Evolutionary conservation across 2,329 filamentous ascomycete genomes (phyloP), one percentile per base, ranked within the genome.

Genomic region (Septoria petroselini): DNA sequence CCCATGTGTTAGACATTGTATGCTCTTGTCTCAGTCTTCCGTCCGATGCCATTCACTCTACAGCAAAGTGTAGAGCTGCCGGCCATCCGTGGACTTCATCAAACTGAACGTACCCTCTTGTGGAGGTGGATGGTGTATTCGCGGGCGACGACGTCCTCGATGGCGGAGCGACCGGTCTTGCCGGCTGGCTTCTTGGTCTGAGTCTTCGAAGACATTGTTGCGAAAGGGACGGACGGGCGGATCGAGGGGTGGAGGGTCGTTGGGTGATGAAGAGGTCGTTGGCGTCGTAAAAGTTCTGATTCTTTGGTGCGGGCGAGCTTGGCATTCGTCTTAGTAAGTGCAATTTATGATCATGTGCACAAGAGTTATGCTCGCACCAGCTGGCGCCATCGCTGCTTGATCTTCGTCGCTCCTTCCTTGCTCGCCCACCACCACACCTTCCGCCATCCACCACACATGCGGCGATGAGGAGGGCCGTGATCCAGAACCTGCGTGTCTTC

Each of bases 51-150:
- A 50, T 48, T 30, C 23, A 18, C 43, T 30, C 35, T 25, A n/a
- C 23, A 41, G 29, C 33, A 33, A 23, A 47, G 41, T 50, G 33
- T 11, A 23, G 15, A 31, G 33, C 12, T 39, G 19, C 39, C 38
- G 75, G 60, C 73, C 78, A 72, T 78, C 73, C 71, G 73, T 83
- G 81, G 80, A 83, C 80, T 83, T 83, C 81, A 83, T 80, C 73
- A 84, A 83, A 84, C 81, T 81, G 80, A 82, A 76, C 86, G 75
- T 91, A 94, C 88, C 79, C 91, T 87, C 88, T 95, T 97, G 88
- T 98, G 93, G 70, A 98, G 81, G 84, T 98, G 91, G 81, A 98
- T 97, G 77, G 93, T 98, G 85, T 98, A 98, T 83, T 98, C 94
- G 83, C 93, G 89, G 71, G 93, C 86, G 76, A 98, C 91, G 73